These are phyloP conservation scores for Parmelia sp. DNA, from an alignment of 495 filamentous ascomycete genomes.

Conservation along the genomic window DNA sequence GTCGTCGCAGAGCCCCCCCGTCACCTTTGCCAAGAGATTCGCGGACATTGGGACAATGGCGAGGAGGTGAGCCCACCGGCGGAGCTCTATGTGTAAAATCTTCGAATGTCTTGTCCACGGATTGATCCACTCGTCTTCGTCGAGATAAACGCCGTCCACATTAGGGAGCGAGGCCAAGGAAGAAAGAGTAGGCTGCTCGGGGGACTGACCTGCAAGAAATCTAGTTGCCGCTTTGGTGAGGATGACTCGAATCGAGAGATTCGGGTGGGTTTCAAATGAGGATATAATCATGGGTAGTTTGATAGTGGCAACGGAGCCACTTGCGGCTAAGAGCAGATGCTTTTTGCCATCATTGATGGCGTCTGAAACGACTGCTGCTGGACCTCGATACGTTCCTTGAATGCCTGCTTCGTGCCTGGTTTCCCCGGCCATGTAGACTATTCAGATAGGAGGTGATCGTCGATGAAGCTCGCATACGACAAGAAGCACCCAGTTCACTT, in stretches of 20 bases:
- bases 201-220: constrained; percentile 61
- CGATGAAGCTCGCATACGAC: too few species aligned
- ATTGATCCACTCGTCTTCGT: neutral
- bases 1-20: constrained; percentile 58
- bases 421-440: too few species aligned
- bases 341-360: constrained; percentile 52
- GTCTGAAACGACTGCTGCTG: constrained; percentile 21
- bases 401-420: neutral
- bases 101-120: constrained; percentile 40
- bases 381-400: neutral
- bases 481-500: too few species aligned
- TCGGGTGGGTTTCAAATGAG: constrained; percentile 48
- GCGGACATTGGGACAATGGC: constrained; percentile 72
- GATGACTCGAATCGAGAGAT: constrained; percentile 70
- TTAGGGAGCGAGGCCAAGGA: neutral
- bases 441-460: too few species aligned
- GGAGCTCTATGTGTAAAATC: constrained; percentile 79
- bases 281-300: constrained; percentile 70
- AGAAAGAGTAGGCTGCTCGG: constrained; percentile 42
- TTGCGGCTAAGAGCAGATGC: constrained; percentile 72
- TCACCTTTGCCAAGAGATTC: constrained; percentile 74
- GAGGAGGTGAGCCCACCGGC: constrained; percentile 72
- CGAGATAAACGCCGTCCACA: neutral
- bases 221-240: constrained; percentile 61
- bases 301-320: constrained; percentile 77